Evolutionary conservation across 2,329 filamentous ascomycete genomes (phyloP).

Genomic region (Mariannaea elegans): DNA sequence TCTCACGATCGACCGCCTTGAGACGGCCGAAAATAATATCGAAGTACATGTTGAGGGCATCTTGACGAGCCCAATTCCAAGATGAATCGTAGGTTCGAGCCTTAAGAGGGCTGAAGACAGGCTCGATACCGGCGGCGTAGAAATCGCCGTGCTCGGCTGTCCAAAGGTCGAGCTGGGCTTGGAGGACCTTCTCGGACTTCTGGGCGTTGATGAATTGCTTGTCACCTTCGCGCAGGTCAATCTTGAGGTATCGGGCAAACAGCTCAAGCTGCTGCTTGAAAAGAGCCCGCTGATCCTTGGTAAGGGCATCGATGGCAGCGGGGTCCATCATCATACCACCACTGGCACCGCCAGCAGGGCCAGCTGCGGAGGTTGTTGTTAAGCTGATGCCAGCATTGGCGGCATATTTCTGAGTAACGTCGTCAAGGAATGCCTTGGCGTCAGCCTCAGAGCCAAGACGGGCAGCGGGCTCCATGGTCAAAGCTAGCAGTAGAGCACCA

Average conservation of each 20-base stretch:
- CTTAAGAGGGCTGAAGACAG: conserved; percentile 91
- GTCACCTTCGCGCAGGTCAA: conserved; percentile 95
- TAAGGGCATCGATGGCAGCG: conserved; percentile 93
- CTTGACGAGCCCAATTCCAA: conserved; percentile 99
- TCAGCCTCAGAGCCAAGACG: conserved; percentile 91
- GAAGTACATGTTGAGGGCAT: conserved; percentile 98
- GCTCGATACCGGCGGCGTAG: conserved; percentile 93
- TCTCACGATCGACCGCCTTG: conserved; percentile 93
- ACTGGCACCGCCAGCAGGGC: conserved; percentile 73
- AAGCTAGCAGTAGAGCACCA: conserved; percentile 83
- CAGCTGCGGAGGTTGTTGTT: conserved; percentile 77
- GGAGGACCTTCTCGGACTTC: conserved; percentile 85
- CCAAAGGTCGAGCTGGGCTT: conserved; percentile 95
- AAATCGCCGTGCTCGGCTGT: conserved; percentile 94
- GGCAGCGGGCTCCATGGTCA: conserved; percentile 91
- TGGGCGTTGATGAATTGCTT: conserved; percentile 88
- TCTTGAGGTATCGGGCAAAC: conserved; percentile 93
- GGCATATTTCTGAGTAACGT: conserved; percentile 90
- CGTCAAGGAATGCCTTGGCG: conserved; percentile 91
- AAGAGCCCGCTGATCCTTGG: conserved; percentile 92
- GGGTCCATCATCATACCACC: conserved; percentile 99
- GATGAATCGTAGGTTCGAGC: conserved; percentile 97
- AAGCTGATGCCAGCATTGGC: conserved; percentile 83
- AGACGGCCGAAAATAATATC: conserved; percentile 98
- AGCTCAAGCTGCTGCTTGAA: conserved; percentile 99